Evolutionary conservation across 2,329 filamentous ascomycete species (phyloP), one percentile per base, ranked within the genome.

Genomic region (Xylaria arbuscula): DNA sequence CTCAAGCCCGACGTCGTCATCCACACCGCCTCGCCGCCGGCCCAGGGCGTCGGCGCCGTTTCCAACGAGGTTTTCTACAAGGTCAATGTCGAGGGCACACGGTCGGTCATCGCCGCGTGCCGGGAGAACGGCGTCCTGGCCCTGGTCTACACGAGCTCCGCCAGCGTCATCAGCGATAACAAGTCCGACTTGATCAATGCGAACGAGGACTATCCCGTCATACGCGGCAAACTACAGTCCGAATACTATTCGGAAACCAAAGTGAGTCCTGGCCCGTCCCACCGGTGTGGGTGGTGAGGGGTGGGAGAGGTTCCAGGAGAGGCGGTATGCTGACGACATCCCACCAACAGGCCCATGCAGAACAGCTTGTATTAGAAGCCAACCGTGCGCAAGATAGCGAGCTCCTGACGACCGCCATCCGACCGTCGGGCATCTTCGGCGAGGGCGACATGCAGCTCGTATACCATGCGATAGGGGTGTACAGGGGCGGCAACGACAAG

Each of bases 221-320:
- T 96, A 61, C 86, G 89, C 55, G 92, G 92, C 38, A 86, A 87
- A 68, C 81, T 89, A 73, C 90, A 94, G 80, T 85, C 84, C 64
- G 92, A 94, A 80, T 93, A 93, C 81, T 98, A 98, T 81, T 94
- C 94, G 36, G 90, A 94, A 81, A 97, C 93, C 15, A 98, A 98
- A 88, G 92, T 92, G 74, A 55, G 73, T 60, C 53, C 32, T 5
- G 28, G 2, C 28, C 28, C 28, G 5, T 28, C 28, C 2, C 28
- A 28, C 28, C 28, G 28, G 28, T 28, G 28, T 28, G 28, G 5
- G 28, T 28, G 28, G 28, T 5, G 1, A 8, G 17, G 17, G 10
- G 11, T 15, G n/a, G 54, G 11, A 17, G 48, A 2, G 15, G 19
- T 15, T 17, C 53, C 28, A 3, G 38, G 15, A 11, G 13, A 32